Base-by-base conservation (phyloP, 2,329 filamentous ascomycete genomes). In the Alternaria arbusti region DNA sequence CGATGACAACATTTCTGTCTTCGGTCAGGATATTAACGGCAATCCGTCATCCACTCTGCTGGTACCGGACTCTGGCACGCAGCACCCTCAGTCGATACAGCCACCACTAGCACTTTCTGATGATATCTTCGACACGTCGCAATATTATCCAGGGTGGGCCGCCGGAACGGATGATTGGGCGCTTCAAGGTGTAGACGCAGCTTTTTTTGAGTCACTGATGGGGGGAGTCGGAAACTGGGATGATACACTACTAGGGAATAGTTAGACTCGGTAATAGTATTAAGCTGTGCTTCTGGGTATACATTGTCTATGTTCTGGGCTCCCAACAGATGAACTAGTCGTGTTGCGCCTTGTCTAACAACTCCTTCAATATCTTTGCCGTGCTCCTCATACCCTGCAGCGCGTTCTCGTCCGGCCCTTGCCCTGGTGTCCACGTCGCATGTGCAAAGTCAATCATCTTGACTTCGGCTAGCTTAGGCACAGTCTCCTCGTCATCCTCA, bases 381-480 rank as follows among this genome's bases (percentile, higher is more conserved):
- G 95, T 82, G 75, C 86, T 95, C 75, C 89, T 85, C 65, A 97
- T 88, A 0, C 94, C 94, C 36, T 83, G 83, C 30, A 97, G 83
- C 13, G 87, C 83, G 75, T 98, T 98, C 81, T 97, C 90, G 78
- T 99, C 96, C 0, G 91, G 90, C 0, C 95, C 95, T 72, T 91
- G 82, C 1, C 93, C 93, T 0, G 92, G 91, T 1, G 89, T 91
- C 90, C 91, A 98, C 54, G 85, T 82, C 11, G 96, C 96, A 80
- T 99, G 96, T 2, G 96, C 96, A 85, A 99, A 99, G 79, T 99
- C 96, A 71, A 99, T 99, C 67, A 99, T 85, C 76, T 95, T 96
- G 54, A 97, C 85, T 12, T 89, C 87, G 73, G 91, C 93, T 46
- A 97, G 87, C 71, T 90, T 90, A 0, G 91, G 91, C 13, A 76